Conservation (phyloP, 768 basidiomycete species). For the Tricholoma flavovirens region DNA sequence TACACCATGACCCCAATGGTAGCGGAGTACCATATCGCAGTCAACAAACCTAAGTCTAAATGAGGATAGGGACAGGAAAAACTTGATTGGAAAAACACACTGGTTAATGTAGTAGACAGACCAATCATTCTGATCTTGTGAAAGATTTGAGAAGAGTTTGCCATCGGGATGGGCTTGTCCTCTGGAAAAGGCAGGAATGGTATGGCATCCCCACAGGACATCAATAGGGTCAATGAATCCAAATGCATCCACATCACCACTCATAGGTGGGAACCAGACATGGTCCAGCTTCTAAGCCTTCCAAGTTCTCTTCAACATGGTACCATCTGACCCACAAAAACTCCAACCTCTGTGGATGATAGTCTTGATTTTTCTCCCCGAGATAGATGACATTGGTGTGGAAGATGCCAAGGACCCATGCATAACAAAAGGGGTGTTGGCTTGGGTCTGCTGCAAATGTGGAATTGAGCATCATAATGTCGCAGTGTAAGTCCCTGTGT, state of each 20-base stretch:
- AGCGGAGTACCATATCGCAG: constrained; percentile 10
- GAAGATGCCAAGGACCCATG: not conserved
- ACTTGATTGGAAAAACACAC: not conserved
- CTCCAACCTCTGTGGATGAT: constrained; percentile 12
- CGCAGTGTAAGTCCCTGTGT: not conserved
- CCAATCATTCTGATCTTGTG: constrained; percentile 1
- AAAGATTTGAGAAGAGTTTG: not conserved
- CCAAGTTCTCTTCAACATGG: constrained; percentile 1
- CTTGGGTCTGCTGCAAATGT: not conserved
- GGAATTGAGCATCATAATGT: not conserved
- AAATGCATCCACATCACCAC: constrained; percentile 19
- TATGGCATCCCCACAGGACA: constrained; percentile 24
- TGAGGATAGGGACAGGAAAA: not conserved
- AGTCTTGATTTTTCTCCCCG: not conserved
- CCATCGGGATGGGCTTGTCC: not conserved
- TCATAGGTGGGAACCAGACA: constrained; percentile 17
- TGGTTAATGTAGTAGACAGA: not conserved
- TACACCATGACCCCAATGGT: not conserved
- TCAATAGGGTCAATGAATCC: constrained; percentile 31
- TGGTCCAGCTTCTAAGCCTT: constrained; percentile 9
- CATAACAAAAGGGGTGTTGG: not conserved
- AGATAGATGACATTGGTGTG: not conserved
- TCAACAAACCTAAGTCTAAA: constrained; percentile 14
- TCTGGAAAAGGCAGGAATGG: constrained; percentile 27
- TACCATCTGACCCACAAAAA: constrained; percentile 24